Conservation (phyloP, 805 yeast species). For the Wickerhamomyces bisporus region DNA sequence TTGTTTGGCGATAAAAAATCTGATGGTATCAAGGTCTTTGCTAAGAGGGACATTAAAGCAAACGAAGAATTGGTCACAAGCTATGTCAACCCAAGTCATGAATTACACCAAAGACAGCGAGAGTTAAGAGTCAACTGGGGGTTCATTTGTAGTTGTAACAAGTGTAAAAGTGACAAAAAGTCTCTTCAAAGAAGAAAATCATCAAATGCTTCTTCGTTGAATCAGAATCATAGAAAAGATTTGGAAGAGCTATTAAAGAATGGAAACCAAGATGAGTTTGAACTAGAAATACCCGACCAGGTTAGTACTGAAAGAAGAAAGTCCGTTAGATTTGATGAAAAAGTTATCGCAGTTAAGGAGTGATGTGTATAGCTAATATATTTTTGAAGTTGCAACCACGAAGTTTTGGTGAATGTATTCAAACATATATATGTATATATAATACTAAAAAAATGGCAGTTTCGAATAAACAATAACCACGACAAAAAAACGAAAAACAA, state of each 20-base stretch:
- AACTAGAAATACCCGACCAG: slow-evolving; percentile 39
- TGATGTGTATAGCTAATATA: no score
- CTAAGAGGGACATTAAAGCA: slow-evolving; percentile 49
- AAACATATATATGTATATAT: no score
- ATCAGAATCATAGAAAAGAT: slow-evolving; percentile 21
- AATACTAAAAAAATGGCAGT: no score
- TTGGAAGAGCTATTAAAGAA: slow-evolving; percentile 43
- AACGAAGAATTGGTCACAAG: slow-evolving; percentile 68
- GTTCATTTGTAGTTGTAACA: slow-evolving; percentile 60
- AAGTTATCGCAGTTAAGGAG: slow-evolving; percentile 47
- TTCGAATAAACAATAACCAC: background rate
- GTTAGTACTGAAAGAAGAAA: slow-evolving; percentile 44
- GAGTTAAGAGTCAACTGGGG: slow-evolving; percentile 76
- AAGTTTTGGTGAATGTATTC: no score
- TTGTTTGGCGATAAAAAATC: slow-evolving; percentile 36
- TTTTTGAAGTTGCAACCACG: no score
- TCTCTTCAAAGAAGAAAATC: slow-evolving; percentile 43
- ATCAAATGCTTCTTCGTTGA: slow-evolving; percentile 24
- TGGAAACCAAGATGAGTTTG: slow-evolving; percentile 40
- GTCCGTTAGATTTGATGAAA: slow-evolving; percentile 61
- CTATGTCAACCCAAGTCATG: slow-evolving; percentile 64
- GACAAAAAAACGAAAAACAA: background rate
- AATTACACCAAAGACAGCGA: slow-evolving; percentile 57
- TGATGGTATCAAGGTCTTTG: slow-evolving; percentile 55
- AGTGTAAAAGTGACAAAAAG: slow-evolving; percentile 55